phyloP scores from a whole-genome alignment of 2,329 filamentous ascomycete species.

The Tolypocladium ovalisporum region DNA sequence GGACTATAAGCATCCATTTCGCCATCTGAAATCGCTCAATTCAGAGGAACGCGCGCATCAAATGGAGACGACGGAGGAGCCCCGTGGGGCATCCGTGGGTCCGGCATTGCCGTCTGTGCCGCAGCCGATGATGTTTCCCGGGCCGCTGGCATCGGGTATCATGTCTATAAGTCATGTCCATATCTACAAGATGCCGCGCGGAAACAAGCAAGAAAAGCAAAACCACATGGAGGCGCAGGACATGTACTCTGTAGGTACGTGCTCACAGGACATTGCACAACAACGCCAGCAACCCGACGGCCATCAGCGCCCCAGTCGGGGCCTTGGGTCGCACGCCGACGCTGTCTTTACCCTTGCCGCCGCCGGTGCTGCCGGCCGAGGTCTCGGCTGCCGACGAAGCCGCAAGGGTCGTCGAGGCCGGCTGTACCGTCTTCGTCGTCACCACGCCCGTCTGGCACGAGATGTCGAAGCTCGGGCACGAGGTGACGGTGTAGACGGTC shows the following conservation, averaged over 20 bases:
- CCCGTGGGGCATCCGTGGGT: neutral
- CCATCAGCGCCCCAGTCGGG: neutral
- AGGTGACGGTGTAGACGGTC: constrained; percentile 14
- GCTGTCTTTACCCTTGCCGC: constrained; percentile 3
- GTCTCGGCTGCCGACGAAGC: neutral
- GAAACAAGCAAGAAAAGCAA: neutral
- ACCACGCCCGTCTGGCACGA: constrained; percentile 10
- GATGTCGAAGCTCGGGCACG: constrained; percentile 11
- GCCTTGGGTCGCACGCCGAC: constrained; percentile 3
- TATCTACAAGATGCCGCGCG: neutral
- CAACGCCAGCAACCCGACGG: neutral
- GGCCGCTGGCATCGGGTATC: constrained; percentile 1
- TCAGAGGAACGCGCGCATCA: no score
- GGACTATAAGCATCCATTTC: no score
- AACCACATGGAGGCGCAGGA: neutral
- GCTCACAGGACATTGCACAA: constrained; percentile 2
- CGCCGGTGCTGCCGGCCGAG: neutral
- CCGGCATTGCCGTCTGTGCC: neutral
- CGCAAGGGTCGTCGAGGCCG: neutral
- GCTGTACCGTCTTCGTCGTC: constrained; percentile 10
- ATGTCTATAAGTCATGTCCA: neutral
- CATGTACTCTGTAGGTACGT: neutral
- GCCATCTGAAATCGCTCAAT: no score
- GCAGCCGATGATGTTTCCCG: neutral
- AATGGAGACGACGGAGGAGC: neutral